These are phyloP conservation scores for Neurospora crassa DNA, from an alignment of 2,329 filamentous ascomycete species.

Conservation along the genomic window DNA sequence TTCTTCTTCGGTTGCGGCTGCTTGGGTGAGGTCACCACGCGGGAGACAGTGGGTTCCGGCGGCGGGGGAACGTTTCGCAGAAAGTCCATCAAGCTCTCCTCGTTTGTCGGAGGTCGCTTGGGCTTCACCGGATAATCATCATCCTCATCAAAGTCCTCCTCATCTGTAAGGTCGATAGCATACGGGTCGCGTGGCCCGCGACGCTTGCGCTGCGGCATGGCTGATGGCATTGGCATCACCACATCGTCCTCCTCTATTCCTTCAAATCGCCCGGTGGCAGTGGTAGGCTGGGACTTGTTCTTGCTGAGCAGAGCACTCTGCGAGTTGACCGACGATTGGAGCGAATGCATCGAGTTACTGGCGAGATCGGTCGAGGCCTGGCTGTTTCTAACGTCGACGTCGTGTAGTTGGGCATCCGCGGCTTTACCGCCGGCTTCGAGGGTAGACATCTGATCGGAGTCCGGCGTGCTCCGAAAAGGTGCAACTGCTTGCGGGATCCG, in stretches of 20 bases:
- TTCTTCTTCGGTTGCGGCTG: conserved; percentile 49
- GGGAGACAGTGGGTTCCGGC: conserved; percentile 32
- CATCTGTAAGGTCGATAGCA: conserved; percentile 74
- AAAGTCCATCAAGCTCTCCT: conserved; percentile 68
- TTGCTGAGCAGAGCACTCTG: conserved; percentile 56
- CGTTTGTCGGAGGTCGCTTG: conserved; percentile 31
- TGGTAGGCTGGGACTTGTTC: conserved; percentile 26
- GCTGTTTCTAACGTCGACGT: conserved; percentile 42
- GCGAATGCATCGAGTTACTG: conserved; percentile 45
- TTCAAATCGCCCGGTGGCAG: conserved; percentile 18
- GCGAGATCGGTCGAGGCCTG: conserved; percentile 46
- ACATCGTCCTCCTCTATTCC: conserved; percentile 37
- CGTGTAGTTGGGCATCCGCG: conserved; percentile 47
- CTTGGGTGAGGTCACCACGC: conserved; percentile 24
- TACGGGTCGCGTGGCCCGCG: conserved; percentile 81
- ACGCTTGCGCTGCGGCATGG: conserved; percentile 61
- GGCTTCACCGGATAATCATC: conserved; percentile 35
- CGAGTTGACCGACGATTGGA: conserved; percentile 63
- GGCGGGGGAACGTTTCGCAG: conserved; percentile 61
- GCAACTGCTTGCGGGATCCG: conserved; percentile 76
- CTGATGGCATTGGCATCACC: conserved; percentile 16
- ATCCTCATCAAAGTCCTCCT: conserved; percentile 48
- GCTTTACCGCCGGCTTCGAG: conserved; percentile 44
- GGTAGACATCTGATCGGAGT: conserved; percentile 63
- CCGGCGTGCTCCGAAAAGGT: conserved; percentile 76